Conservation (phyloP, 805 yeast genomes). For the Saccharomycopsis sp. region DNA sequence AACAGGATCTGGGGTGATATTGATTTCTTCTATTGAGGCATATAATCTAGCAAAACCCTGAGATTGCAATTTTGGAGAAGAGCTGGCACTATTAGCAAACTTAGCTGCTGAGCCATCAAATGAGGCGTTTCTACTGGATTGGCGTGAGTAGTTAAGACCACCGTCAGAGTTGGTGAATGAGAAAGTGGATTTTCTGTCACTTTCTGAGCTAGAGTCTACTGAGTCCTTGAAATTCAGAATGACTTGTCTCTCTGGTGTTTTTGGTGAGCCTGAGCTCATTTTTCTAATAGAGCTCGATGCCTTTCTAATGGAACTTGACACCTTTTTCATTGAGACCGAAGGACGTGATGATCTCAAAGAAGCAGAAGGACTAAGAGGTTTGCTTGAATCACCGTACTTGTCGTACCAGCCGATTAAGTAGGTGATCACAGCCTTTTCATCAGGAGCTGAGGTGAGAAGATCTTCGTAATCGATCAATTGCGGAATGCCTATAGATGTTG, state of each 20-base stretch:
- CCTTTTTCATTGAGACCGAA: neutral
- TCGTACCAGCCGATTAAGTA: conserved; percentile 43
- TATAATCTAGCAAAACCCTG: neutral
- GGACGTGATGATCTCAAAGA: neutral
- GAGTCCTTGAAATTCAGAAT: neutral
- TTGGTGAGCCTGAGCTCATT: neutral
- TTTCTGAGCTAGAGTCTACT: neutral
- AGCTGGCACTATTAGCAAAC: neutral
- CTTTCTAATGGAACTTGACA: neutral
- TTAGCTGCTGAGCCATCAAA: neutral
- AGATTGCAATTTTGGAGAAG: neutral
- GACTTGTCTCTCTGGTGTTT: neutral
- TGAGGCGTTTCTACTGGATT: neutral
- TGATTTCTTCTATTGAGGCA: neutral
- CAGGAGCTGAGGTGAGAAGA: conserved; percentile 37
- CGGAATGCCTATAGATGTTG: conserved; percentile 35
- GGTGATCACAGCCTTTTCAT: conserved; percentile 44
- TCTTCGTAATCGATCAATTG: conserved; percentile 40
- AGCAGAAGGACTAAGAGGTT: conserved; percentile 1
- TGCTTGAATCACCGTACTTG: conserved; percentile 21
- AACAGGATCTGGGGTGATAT: neutral
- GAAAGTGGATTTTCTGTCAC: neutral
- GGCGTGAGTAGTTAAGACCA: neutral
- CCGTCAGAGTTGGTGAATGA: neutral
- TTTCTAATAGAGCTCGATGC: neutral